phyloP scores from a whole-genome alignment of 164 flowering plant genomes.

The Tetrastigma voinierianum region DNA sequence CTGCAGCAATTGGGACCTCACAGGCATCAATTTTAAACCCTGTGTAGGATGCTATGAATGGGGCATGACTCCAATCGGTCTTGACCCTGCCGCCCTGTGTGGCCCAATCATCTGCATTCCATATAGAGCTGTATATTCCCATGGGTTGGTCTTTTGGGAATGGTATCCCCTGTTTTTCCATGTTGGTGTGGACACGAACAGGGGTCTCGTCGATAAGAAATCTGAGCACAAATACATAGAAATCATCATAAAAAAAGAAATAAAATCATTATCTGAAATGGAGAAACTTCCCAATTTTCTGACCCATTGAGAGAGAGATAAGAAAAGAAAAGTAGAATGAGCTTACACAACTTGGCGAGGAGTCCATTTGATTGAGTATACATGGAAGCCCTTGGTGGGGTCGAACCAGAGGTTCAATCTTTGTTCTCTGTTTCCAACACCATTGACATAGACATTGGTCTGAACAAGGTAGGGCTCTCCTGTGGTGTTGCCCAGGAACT shows the following conservation, averaged over 20 bases:
- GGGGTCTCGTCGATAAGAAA: slow-evolving; percentile 93
- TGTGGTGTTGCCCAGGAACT: slow-evolving; percentile 88
- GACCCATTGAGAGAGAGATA: not conserved
- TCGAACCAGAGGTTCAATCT: slow-evolving; percentile 88
- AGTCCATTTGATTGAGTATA: slow-evolving; percentile 80
- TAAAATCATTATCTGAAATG: too few species aligned
- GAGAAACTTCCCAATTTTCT: not conserved
- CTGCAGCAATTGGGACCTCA: slow-evolving; percentile 41
- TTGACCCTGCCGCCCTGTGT: slow-evolving; percentile 92
- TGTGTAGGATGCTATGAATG: slow-evolving; percentile 72
- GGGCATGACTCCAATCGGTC: slow-evolving; percentile 91
- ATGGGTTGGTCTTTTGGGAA: slow-evolving; percentile 90
- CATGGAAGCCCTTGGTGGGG: slow-evolving; percentile 80
- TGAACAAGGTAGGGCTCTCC: slow-evolving; percentile 91
- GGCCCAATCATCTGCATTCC: slow-evolving; percentile 99
- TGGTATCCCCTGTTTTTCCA: slow-evolving; percentile 69
- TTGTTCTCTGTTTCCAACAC: slow-evolving; percentile 93
- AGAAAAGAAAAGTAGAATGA: not conserved
- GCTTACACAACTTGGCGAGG: slow-evolving; percentile 84
- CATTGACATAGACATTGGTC: slow-evolving; percentile 86
- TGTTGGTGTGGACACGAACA: slow-evolving; percentile 67
- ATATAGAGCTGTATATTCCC: slow-evolving; percentile 97
- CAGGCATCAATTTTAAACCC: slow-evolving; percentile 79
- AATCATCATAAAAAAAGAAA: too few species aligned
- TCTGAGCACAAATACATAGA: slow-evolving; percentile 24